phyloP scores from a whole-genome alignment of 768 basidiomycete genomes.

The Tulasnella sp. region DNA sequence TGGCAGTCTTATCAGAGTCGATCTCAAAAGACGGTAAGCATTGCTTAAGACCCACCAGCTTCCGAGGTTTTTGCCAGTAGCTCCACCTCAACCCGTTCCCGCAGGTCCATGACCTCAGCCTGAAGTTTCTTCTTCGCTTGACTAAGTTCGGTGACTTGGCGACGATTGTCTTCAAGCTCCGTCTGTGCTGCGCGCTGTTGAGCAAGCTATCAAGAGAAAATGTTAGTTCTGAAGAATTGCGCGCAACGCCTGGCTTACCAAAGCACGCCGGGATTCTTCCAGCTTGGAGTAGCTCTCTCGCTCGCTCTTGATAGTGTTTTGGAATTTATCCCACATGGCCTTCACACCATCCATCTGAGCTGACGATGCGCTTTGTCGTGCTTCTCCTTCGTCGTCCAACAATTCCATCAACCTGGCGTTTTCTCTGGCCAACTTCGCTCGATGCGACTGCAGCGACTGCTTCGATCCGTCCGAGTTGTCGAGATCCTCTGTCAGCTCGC shows the following conservation, averaged over 20 bases:
- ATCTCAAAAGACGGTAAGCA: background rate
- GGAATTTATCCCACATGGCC: constrained; percentile 57
- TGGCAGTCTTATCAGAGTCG: background rate
- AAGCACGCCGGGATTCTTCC: constrained; percentile 59
- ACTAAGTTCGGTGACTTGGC: constrained; percentile 48
- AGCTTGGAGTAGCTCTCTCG: constrained; percentile 51
- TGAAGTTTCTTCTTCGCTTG: constrained; percentile 50
- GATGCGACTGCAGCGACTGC: constrained; percentile 48
- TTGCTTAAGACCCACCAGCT: constrained; percentile 38
- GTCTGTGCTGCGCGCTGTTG: constrained; percentile 54
- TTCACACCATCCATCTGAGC: constrained; percentile 54
- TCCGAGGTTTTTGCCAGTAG: constrained; percentile 46
- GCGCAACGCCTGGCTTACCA: constrained; percentile 35
- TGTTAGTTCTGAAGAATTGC: background rate
- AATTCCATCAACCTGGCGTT: constrained; percentile 45
- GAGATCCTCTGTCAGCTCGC: constrained; percentile 49
- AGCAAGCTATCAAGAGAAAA: constrained; percentile 37
- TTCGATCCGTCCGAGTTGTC: constrained; percentile 58
- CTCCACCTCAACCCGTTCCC: constrained; percentile 47
- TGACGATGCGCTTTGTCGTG: constrained; percentile 49
- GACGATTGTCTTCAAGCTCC: constrained; percentile 56
- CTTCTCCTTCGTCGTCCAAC: constrained; percentile 52
- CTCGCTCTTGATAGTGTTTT: constrained; percentile 46
- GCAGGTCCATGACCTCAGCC: constrained; percentile 40
- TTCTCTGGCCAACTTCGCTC: constrained; percentile 46